These are phyloP conservation scores for Kwoniella newhampshirensis DNA, from an alignment of 768 basidiomycete genomes.

Conservation along the genomic window DNA sequence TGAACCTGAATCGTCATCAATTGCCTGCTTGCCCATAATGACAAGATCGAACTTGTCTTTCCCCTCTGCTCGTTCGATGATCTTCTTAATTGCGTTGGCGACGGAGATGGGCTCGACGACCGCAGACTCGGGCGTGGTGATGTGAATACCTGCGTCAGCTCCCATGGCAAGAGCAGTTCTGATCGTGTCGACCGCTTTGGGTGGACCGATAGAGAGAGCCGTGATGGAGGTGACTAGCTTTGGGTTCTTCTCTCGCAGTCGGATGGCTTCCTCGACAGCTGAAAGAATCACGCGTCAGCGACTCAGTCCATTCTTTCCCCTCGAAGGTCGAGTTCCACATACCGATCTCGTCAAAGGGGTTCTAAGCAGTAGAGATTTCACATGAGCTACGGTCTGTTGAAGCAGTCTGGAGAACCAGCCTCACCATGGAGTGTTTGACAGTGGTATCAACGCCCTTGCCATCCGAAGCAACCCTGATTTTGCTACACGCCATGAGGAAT, in stretches of 20 bases:
- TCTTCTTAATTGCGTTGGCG: conserved; percentile 75
- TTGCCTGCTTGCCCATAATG: conserved; percentile 96
- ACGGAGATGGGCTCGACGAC: conserved; percentile 81
- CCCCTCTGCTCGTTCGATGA: conserved; percentile 64
- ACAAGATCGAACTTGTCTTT: conserved; percentile 72
- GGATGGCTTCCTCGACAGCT: conserved; percentile 97
- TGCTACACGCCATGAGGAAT: no score
- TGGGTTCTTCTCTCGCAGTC: conserved; percentile 71
- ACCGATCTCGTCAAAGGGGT: conserved; percentile 99
- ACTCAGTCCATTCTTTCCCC: background rate
- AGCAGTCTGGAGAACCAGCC: conserved; percentile 34
- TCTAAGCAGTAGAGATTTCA: conserved; percentile 62
- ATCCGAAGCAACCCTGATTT: conserved; percentile 92
- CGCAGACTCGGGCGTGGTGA: conserved; percentile 77
- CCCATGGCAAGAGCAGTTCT: conserved; percentile 98
- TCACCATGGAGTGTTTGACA: conserved; percentile 98
- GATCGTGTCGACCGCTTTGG: conserved; percentile 84
- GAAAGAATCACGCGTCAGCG: conserved; percentile 1
- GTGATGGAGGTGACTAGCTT: conserved; percentile 73
- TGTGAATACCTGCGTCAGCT: conserved; percentile 86
- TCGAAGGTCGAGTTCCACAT: conserved; percentile 29
- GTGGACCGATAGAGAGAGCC: conserved; percentile 88
- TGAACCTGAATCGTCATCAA: conserved; percentile 93
- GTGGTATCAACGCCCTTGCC: conserved; percentile 94
- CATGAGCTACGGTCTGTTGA: background rate